A percentile compares a stretch with the other conserved stretches of the same genome.
phyloP scores from a whole-genome alignment of 2,329 filamentous ascomycete species.

The Lecanoromycetidae sp. region DNA sequence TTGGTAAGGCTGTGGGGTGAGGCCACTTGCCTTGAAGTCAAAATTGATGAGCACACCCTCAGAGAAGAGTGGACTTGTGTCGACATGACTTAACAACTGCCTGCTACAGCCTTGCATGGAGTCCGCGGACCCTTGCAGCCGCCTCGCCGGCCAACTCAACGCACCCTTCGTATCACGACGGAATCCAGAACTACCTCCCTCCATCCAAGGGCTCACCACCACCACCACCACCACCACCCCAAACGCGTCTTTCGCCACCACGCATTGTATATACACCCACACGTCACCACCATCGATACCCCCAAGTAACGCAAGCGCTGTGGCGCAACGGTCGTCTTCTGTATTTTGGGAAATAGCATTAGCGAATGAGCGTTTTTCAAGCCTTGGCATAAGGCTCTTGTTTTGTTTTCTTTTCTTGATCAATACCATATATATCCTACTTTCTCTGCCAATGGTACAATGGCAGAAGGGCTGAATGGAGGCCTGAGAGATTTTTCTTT shows the following conservation, averaged over 20 bases:
- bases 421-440: too few species aligned
- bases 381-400: not conserved
- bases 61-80: too few species aligned
- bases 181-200: not conserved
- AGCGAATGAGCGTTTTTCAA: not conserved
- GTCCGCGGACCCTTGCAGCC: too few species aligned
- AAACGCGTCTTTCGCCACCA: too few species aligned
- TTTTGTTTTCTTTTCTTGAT: not conserved
- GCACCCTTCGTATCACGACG: not conserved
- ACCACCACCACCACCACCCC: not conserved
- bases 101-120: too few species aligned
- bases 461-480: not conserved
- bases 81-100: too few species aligned
- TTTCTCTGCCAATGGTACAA: too few species aligned
- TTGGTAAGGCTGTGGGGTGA: too few species aligned
- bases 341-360: not conserved
- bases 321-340: not conserved
- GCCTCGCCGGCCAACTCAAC: too few species aligned
- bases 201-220: not conserved
- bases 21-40: too few species aligned
- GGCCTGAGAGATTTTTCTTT: not conserved
- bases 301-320: not conserved
- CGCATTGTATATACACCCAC: not conserved
- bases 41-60: too few species aligned
- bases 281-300: not conserved